Percentiles rank a stretch among this genome's conserved stretches.
phyloP scores from a whole-genome alignment of 352 stramenopile genomes.

The Peronospora farinosa region DNA sequence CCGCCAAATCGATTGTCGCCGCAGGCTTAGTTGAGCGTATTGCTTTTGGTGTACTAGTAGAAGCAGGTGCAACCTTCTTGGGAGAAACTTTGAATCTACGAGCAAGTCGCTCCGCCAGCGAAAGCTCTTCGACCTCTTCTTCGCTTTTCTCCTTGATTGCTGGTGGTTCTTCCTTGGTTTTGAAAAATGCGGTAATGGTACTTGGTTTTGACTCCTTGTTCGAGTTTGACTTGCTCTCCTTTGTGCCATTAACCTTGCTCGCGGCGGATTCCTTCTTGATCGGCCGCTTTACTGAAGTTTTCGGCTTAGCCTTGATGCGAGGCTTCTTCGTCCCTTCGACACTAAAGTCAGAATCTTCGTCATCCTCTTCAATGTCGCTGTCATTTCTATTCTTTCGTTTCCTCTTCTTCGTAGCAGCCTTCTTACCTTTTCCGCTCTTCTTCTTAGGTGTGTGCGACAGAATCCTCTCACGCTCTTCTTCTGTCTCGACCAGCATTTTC shows the following conservation, averaged over 20 bases:
- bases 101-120: conserved; percentile 62
- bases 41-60: conserved; percentile 14
- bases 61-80: conserved; percentile 28
- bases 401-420: conserved; percentile 39
- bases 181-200: conserved; percentile 55
- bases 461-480: conserved; percentile 48
- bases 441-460: conserved; percentile 52
- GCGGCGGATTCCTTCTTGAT: conserved; percentile 27
- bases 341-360: conserved; percentile 67
- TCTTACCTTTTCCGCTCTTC: conserved; percentile 43
- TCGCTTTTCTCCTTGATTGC: conserved; percentile 35
- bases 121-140: conserved; percentile 68
- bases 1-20: conserved; percentile 37
- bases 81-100: conserved; percentile 41
- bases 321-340: conserved; percentile 22
- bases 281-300: conserved; percentile 30
- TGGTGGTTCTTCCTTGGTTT: conserved; percentile 25
- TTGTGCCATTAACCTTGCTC: conserved; percentile 23
- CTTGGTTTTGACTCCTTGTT: conserved; percentile 26
- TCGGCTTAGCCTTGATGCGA: conserved; percentile 34
- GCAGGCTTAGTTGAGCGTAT: conserved; percentile 21
- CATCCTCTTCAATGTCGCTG: conserved; percentile 45
- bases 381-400: conserved; percentile 41
- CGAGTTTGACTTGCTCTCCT: conserved; percentile 23
- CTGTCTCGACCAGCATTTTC: conserved; percentile 54